phyloP scores from a whole-genome alignment of 1,139 yeast genomes.

The Yamadazyma diospyri region DNA sequence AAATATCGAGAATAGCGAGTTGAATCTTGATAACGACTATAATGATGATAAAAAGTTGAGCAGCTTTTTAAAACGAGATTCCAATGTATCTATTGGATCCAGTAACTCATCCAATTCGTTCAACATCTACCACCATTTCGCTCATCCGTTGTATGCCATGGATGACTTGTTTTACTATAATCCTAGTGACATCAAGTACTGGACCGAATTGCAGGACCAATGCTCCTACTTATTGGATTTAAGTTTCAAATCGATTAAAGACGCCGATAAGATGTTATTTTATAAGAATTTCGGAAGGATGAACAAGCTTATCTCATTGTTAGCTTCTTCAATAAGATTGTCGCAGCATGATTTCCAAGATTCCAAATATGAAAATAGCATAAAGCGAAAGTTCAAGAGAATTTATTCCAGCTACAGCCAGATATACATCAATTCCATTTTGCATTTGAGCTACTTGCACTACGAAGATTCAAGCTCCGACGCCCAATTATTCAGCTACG shows the following conservation, averaged over 20 bases:
- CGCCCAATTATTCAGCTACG: constrained; percentile 31
- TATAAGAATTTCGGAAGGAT: constrained; percentile 49
- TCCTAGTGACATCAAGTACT: constrained; percentile 52
- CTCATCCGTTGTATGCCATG: constrained; percentile 39
- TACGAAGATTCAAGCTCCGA: constrained; percentile 22
- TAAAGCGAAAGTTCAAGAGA: constrained; percentile 47
- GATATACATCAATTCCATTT: constrained; percentile 55
- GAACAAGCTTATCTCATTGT: constrained; percentile 44
- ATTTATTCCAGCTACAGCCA: constrained; percentile 55
- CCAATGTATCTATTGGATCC: constrained; percentile 34
- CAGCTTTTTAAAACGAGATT: constrained; percentile 37
- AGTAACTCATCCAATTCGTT: constrained; percentile 24
- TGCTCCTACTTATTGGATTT: constrained; percentile 45
- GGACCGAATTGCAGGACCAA: constrained; percentile 51
- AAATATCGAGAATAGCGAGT: background rate
- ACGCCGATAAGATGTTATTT: constrained; percentile 48
- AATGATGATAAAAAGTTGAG: constrained; percentile 19
- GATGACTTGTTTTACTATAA: constrained; percentile 52
- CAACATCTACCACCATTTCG: constrained; percentile 37
- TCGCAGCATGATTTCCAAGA: constrained; percentile 46
- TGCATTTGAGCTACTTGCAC: constrained; percentile 47
- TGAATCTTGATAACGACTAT: constrained; percentile 1
- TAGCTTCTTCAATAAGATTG: constrained; percentile 51
- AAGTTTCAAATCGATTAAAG: constrained; percentile 46
- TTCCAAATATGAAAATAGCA: constrained; percentile 42